These are phyloP conservation scores for Ganoderma lucidum DNA, from an alignment of 1,284 basidiomycete species.

Conservation along the genomic window DNA sequence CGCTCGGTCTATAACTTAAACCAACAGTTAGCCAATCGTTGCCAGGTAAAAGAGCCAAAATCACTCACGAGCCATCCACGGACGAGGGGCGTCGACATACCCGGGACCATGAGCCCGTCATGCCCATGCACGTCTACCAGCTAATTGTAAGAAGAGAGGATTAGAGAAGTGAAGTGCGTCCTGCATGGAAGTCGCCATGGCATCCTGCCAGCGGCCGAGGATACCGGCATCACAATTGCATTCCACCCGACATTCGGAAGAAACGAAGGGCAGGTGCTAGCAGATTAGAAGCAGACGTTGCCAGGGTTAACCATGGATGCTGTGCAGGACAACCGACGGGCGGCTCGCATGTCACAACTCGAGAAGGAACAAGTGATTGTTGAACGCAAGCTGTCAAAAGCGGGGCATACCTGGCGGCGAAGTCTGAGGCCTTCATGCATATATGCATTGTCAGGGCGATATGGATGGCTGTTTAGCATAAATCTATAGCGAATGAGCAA, in stretches of 20 bases:
- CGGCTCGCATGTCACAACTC: not conserved
- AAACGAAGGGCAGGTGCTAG: not conserved
- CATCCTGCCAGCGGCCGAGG: not conserved
- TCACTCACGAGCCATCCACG: not conserved
- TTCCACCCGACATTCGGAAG: not conserved
- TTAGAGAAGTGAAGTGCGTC: not conserved
- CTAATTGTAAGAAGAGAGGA: not conserved
- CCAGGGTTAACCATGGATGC: constrained; percentile 1
- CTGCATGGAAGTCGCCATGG: not conserved
- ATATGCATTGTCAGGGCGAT: too few relatives aligned
- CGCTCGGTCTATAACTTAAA: not conserved
- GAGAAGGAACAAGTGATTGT: not conserved
- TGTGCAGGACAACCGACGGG: not conserved
- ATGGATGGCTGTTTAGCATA: not conserved
- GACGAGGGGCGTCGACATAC: not conserved
- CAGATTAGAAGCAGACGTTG: not conserved
- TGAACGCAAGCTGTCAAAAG: not conserved
- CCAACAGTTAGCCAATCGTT: not conserved
- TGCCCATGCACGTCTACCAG: not conserved
- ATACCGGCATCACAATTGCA: not conserved
- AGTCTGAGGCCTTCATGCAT: not conserved
- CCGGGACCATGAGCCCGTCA: not conserved
- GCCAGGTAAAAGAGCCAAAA: not conserved
- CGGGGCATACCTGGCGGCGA: not conserved
- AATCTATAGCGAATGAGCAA: not conserved